phyloP scores from a whole-genome alignment of 2,329 filamentous ascomycete species.

The Colletotrichum somersetense region DNA sequence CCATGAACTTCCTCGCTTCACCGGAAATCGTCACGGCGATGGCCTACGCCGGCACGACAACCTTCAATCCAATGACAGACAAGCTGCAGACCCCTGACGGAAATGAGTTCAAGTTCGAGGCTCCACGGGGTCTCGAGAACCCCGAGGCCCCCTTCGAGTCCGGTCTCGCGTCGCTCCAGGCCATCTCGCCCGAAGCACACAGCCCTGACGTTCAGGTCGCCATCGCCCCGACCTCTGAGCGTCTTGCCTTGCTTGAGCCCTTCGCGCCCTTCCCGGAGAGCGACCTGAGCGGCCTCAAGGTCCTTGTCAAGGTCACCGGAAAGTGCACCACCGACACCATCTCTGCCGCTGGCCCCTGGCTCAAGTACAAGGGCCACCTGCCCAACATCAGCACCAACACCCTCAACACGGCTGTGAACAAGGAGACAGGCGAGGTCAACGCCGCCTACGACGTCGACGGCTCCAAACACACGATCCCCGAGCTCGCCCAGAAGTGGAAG shows the following conservation, averaged over 20 bases:
- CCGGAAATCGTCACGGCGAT: slow-evolving; percentile 97
- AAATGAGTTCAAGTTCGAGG: slow-evolving; percentile 84
- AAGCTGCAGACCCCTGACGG: slow-evolving; percentile 83
- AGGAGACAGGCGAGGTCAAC: slow-evolving; percentile 92
- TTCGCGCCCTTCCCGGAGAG: slow-evolving; percentile 84
- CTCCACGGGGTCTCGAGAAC: slow-evolving; percentile 78
- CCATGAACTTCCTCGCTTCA: slow-evolving; percentile 98
- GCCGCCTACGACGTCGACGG: slow-evolving; percentile 90
- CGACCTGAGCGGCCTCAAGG: slow-evolving; percentile 82
- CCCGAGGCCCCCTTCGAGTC: slow-evolving; percentile 77
- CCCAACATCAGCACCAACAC: slow-evolving; percentile 99
- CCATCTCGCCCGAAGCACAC: slow-evolving; percentile 74
- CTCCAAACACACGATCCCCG: slow-evolving; percentile 81
- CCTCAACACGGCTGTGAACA: slow-evolving; percentile 93
- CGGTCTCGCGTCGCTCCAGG: slow-evolving; percentile 80
- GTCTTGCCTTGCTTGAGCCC: slow-evolving; percentile 90
- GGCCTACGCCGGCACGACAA: slow-evolving; percentile 90
- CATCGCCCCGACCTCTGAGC: slow-evolving; percentile 88
- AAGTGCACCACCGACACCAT: slow-evolving; percentile 99
- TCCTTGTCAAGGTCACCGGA: slow-evolving; percentile 95
- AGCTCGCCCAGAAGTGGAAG: slow-evolving; percentile 88
- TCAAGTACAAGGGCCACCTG: slow-evolving; percentile 99
- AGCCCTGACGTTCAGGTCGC: slow-evolving; percentile 74
- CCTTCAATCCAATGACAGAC: slow-evolving; percentile 96
- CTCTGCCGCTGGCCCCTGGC: slow-evolving; percentile 94